phyloP scores from a whole-genome alignment of 202 grass and related monocot species.

The Panicum hallii region DNA sequence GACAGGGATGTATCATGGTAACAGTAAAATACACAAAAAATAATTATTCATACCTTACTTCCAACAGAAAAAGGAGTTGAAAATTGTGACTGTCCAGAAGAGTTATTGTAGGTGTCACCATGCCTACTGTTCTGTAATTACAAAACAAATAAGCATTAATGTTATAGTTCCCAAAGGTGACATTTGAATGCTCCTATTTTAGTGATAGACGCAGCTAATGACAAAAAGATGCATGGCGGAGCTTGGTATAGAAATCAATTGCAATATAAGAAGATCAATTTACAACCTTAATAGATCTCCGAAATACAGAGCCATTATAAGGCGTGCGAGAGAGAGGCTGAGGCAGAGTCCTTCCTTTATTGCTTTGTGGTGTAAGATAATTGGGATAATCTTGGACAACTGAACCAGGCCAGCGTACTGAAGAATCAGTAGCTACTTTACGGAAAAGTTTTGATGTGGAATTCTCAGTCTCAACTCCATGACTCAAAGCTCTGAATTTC shows the following conservation, averaged over 20 bases:
- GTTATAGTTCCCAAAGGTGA: not conserved
- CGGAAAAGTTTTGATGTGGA: conserved; percentile 38
- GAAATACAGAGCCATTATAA: conserved; percentile 57
- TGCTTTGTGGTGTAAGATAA: conserved; percentile 64
- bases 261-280: not conserved
- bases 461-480: conserved; percentile 52
- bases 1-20: conserved; percentile 29
- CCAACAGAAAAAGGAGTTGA: conserved; percentile 49
- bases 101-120: conserved; percentile 33
- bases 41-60: conserved; percentile 59
- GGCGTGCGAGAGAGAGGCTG: conserved; percentile 42
- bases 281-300: conserved; percentile 55
- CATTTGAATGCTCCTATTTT: conserved; percentile 4
- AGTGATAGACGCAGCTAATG: not conserved
- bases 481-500: conserved; percentile 53
- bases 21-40: conserved; percentile 14
- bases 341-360: conserved; percentile 46
- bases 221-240: conserved; percentile 11
- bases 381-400: conserved; percentile 43
- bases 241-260: conserved; percentile 42
- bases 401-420: conserved; percentile 57
- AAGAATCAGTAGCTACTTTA: conserved; percentile 44
- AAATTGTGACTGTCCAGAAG: conserved; percentile 33
- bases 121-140: conserved; percentile 40
- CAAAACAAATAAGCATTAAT: conserved; percentile 38